Evolutionary conservation across 2,329 filamentous ascomycete species (phyloP).

Genomic region (Aspergillus sp.): DNA sequence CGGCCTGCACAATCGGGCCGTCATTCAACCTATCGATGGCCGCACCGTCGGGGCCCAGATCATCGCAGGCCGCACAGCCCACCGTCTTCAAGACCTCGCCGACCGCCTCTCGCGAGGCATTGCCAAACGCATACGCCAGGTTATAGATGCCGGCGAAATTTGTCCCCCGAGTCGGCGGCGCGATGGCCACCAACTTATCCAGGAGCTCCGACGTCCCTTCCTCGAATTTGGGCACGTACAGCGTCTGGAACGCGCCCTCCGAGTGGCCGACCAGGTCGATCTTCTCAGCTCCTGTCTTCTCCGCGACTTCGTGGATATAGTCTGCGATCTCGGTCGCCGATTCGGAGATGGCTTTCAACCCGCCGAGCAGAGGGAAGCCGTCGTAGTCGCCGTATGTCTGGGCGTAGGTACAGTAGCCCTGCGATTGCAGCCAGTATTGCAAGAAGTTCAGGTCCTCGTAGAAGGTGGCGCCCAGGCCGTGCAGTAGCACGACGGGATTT

Average conservation of each 20-base stretch:
- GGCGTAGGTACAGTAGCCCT: constrained; percentile 46
- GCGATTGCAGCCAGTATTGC: constrained; percentile 35
- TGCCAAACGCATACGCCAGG: constrained; percentile 28
- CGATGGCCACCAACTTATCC: constrained; percentile 37
- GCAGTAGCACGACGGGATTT: constrained; percentile 38
- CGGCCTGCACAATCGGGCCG: constrained; percentile 34
- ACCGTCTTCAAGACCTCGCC: constrained; percentile 26
- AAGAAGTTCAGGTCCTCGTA: constrained; percentile 40
- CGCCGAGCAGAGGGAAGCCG: constrained; percentile 39
- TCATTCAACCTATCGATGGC: constrained; percentile 34
- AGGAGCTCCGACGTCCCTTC: constrained; percentile 26
- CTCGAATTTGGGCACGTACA: constrained; percentile 43
- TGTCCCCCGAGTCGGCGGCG: constrained; percentile 37
- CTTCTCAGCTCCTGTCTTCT: constrained; percentile 37
- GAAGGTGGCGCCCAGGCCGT: constrained; percentile 39
- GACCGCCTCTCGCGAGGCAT: constrained; percentile 22
- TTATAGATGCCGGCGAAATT: constrained; percentile 31
- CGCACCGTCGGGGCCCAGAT: constrained; percentile 28
- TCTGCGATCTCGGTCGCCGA: constrained; percentile 41
- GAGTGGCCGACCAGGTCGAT: constrained; percentile 47
- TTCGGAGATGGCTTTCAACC: constrained; percentile 37
- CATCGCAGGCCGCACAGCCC: constrained; percentile 35
- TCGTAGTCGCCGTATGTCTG: constrained; percentile 43
- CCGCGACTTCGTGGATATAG: constrained; percentile 39
- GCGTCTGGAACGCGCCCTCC: constrained; percentile 43